phyloP scores from a whole-genome alignment of 441 rosid species.

The Populus tomentosa region DNA sequence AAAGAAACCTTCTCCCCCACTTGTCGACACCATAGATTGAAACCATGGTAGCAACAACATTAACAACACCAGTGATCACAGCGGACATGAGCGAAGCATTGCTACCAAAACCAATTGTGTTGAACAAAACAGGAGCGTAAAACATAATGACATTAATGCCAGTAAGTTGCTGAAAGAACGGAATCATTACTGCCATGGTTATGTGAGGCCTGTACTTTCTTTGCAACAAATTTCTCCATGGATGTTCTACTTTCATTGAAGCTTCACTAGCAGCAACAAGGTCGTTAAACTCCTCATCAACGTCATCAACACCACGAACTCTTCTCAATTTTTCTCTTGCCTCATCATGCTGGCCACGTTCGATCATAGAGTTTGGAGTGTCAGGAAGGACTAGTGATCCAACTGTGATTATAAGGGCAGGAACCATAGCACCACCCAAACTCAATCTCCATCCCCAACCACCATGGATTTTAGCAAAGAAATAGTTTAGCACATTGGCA shows the following conservation, averaged over 20 bases:
- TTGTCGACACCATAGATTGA: constrained; percentile 77
- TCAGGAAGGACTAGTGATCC: constrained; percentile 78
- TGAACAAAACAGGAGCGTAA: constrained; percentile 82
- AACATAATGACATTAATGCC: constrained; percentile 89
- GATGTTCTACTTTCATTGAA: constrained; percentile 55
- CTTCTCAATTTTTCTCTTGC: constrained; percentile 48
- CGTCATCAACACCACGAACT: constrained; percentile 55
- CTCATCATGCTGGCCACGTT: constrained; percentile 49
- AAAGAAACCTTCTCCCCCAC: constrained; percentile 77
- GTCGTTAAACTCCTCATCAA: constrained; percentile 64
- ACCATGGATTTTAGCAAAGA: constrained; percentile 57
- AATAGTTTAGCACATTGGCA: constrained; percentile 66
- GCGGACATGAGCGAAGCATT: constrained; percentile 79
- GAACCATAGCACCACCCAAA: constrained; percentile 84
- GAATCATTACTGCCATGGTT: constrained; percentile 63
- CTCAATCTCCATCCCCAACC: constrained; percentile 92
- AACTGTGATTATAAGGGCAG: constrained; percentile 65
- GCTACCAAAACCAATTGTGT: constrained; percentile 60
- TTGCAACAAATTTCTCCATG: constrained; percentile 62
- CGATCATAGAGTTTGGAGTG: constrained; percentile 84
- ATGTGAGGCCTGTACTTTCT: constrained; percentile 78
- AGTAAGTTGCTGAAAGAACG: constrained; percentile 81
- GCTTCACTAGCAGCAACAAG: constrained; percentile 63
- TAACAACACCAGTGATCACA: constrained; percentile 71
- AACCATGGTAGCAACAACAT: constrained; percentile 60